Evolutionary conservation across 1,139 yeast genomes (phyloP).

Genomic region (Pichia sp.): DNA sequence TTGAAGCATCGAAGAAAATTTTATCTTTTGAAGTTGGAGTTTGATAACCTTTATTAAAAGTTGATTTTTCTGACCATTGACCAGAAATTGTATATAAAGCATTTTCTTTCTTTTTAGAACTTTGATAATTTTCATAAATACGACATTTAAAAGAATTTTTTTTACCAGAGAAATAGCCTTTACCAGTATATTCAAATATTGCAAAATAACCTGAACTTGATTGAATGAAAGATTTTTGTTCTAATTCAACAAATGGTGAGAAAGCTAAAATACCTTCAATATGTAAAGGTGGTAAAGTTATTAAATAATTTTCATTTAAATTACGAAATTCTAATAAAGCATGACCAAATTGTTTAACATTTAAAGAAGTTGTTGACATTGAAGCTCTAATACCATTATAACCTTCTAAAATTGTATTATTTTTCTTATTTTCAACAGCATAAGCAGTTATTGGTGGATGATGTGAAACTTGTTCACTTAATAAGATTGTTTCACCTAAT

Average conservation of each 20-base stretch:
- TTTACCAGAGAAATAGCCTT: constrained; percentile 95
- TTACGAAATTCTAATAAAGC: constrained; percentile 58
- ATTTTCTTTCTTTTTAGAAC: constrained; percentile 45
- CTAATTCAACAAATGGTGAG: constrained; percentile 77
- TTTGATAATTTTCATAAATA: constrained; percentile 48
- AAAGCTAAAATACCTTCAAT: constrained; percentile 89
- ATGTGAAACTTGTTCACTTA: constrained; percentile 90
- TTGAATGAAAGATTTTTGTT: constrained; percentile 77
- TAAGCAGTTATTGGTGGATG: constrained; percentile 96
- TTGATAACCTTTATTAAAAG: constrained; percentile 36
- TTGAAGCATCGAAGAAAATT: constrained; percentile 62
- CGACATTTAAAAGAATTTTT: constrained; percentile 87
- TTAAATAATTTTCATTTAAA: constrained; percentile 60
- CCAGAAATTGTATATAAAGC: constrained; percentile 77
- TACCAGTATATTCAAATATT: constrained; percentile 74
- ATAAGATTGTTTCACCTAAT: constrained; percentile 64
- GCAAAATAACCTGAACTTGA: constrained; percentile 72
- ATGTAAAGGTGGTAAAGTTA: constrained; percentile 93
- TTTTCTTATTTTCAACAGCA: constrained; percentile 62
- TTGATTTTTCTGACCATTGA: constrained; percentile 83
- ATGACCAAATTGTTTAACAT: constrained; percentile 89
- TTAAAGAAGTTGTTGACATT: constrained; percentile 67
- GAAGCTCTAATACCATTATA: constrained; percentile 85
- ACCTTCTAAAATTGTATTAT: constrained; percentile 69
- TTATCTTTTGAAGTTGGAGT: constrained; percentile 23